Base-by-base conservation (phyloP, 768 basidiomycete genomes). In the Tephrocybe sp. region DNA sequence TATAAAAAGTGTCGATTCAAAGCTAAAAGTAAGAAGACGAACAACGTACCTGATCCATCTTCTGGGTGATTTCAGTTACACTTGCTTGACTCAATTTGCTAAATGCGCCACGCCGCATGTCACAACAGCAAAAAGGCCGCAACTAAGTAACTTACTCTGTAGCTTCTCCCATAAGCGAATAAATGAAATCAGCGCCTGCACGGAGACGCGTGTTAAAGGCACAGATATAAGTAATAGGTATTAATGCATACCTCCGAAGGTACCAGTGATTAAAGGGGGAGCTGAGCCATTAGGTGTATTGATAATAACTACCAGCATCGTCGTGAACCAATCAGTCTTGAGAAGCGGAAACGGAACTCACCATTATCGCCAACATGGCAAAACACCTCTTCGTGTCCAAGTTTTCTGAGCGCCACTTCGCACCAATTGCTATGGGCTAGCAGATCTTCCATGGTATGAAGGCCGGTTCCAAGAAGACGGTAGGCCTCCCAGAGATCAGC, bases 361-460 rank as follows among this genome's bases (percentile, higher is more conserved):
- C 78, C 78, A 52, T 75, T 72, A 35, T 86, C 81, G 12, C 90
- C 89, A 40, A 92, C 87, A 64, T 92, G 89, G 51, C 84, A 84
- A 67, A 92, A 92, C 13, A 91, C 85, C 35, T 87, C 73, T 13
- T 69, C 52, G 62, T 89, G 72, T 0, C 90, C 89, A 70, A 89
- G 72, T 53, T 82, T 84, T 53, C 80, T 75, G 7, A 92, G 73
- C 0, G 78, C 79, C 9, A 91, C 69, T 65, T 93, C 89, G 65
- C 85, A 86, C 79, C 85, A 91, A 67, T 92, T 84, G 61, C 81
- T 83, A 63, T 91, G 90, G 1, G 89, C 88, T 11, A 85, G 69
- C 32, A 90, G 75, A 62, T 92, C 87, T 60, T 90, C 87, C 66
- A 84, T 70, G 3, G 83, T 84, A 61, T 85, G 84, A 26, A 85